Evolutionary conservation across 108 stramenopile genomes (phyloP).

Genomic region (Bacterosira constricta): DNA sequence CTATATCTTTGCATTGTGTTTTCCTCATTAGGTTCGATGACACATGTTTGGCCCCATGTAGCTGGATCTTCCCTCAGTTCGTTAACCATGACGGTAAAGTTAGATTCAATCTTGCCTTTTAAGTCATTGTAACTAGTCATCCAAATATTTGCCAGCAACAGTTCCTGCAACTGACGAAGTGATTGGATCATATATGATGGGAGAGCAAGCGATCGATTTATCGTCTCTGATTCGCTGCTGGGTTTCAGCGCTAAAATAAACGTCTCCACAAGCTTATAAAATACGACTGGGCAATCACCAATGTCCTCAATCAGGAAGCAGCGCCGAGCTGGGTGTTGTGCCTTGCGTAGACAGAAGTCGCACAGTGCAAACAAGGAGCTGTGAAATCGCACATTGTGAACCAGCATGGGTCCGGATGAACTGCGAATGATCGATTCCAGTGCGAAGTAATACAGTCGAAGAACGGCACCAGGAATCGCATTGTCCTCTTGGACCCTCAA

Average conservation of each 20-base stretch:
- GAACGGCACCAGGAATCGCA: slow-evolving; percentile 3
- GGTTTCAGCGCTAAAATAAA: neutral
- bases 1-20: neutral
- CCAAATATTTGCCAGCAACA: slow-evolving; percentile 11
- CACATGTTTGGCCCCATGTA: neutral
- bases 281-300: slow-evolving; percentile 7
- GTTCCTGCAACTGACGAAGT: slow-evolving; percentile 8
- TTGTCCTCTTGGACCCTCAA: neutral
- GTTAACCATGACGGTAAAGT: neutral
- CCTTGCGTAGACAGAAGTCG: slow-evolving; percentile 9
- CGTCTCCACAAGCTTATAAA: slow-evolving; percentile 8
- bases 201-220: neutral
- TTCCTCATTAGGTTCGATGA: neutral
- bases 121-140: neutral
- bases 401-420: neutral
- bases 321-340: neutral
- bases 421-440: slow-evolving; percentile 5
- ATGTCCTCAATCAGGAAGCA: slow-evolving; percentile 7
- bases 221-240: neutral
- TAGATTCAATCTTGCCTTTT: neutral
- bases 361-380: slow-evolving; percentile 12
- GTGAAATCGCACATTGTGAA: neutral
- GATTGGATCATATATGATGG: neutral
- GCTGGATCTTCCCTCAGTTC: slow-evolving; percentile 4
- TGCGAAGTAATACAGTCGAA: slow-evolving; percentile 11